Percentiles rank a stretch among this genome's conserved stretches.
Conservation (phyloP, 805 yeast genomes). For the Hemisphaericaspora nanyangensis region DNA sequence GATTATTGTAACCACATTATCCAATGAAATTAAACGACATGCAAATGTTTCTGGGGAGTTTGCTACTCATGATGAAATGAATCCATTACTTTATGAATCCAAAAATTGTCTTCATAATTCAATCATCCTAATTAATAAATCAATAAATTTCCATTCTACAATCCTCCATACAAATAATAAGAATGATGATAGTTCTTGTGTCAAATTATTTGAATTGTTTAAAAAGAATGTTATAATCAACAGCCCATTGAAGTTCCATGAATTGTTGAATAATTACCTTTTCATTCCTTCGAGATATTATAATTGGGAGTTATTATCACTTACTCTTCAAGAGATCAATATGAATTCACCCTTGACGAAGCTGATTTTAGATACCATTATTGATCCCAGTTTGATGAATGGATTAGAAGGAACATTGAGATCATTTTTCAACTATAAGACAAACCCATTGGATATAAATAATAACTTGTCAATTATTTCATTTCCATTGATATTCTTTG, state of each 20-base stretch:
- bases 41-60: slow-evolving; percentile 4
- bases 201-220: slow-evolving; percentile 36
- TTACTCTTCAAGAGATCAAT: slow-evolving; percentile 48
- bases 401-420: slow-evolving; percentile 14
- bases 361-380: slow-evolving; percentile 7
- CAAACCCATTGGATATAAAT: slow-evolving; percentile 27
- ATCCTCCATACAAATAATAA: background rate
- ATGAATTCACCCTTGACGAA: slow-evolving; percentile 11
- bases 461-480: slow-evolving; percentile 51
- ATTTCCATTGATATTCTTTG: slow-evolving; percentile 44
- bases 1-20: slow-evolving; percentile 27
- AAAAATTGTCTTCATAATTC: slow-evolving; percentile 48
- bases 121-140: slow-evolving; percentile 49
- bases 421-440: slow-evolving; percentile 8
- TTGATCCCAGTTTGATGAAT: slow-evolving; percentile 7
- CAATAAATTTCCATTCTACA: slow-evolving; percentile 14
- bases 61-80: slow-evolving; percentile 3
- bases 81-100: slow-evolving; percentile 26
- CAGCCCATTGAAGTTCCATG: slow-evolving; percentile 49
- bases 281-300: slow-evolving; percentile 35
- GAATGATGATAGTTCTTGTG: slow-evolving; percentile 2
- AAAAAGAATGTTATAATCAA: slow-evolving; percentile 48
- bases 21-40: slow-evolving; percentile 30
- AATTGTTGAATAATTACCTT: slow-evolving; percentile 46
- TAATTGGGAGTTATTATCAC: slow-evolving; percentile 43